Conservation (phyloP, 2,329 filamentous ascomycete genomes). For the Calonectria hawksworthii region DNA sequence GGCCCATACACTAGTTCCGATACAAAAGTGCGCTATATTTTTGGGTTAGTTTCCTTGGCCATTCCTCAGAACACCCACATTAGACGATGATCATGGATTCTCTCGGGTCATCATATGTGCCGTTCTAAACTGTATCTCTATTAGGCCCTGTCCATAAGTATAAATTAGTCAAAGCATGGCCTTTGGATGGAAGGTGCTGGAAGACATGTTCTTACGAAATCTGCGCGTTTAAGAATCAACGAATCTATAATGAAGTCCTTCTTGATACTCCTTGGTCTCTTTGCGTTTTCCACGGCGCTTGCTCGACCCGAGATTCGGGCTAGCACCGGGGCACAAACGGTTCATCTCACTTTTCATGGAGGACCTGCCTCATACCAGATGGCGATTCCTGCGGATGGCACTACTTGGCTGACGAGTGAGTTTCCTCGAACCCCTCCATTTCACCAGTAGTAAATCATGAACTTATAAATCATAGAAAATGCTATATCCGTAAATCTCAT, state of each 20-base stretch:
- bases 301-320: conserved; percentile 25
- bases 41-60: background rate
- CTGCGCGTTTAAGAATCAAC: background rate
- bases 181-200: background rate
- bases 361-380: conserved; percentile 58
- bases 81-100: background rate
- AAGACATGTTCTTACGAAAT: background rate
- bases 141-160: background rate
- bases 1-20: background rate
- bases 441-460: background rate
- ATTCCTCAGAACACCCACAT: background rate
- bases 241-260: conserved; percentile 40
- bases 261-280: conserved; percentile 21
- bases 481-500: conserved; percentile 56
- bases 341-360: conserved; percentile 60
- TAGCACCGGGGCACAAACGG: conserved; percentile 50
- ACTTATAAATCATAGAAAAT: conserved; percentile 49
- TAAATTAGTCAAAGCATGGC: background rate
- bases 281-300: conserved; percentile 18
- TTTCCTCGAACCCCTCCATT: background rate
- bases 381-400: conserved; percentile 58
- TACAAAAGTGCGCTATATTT: background rate
- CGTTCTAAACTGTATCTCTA: background rate
- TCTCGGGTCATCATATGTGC: background rate
- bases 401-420: conserved; percentile 54